phyloP scores from a whole-genome alignment of 2,329 filamentous ascomycete species.

The Cercospora zeae-maydis region DNA sequence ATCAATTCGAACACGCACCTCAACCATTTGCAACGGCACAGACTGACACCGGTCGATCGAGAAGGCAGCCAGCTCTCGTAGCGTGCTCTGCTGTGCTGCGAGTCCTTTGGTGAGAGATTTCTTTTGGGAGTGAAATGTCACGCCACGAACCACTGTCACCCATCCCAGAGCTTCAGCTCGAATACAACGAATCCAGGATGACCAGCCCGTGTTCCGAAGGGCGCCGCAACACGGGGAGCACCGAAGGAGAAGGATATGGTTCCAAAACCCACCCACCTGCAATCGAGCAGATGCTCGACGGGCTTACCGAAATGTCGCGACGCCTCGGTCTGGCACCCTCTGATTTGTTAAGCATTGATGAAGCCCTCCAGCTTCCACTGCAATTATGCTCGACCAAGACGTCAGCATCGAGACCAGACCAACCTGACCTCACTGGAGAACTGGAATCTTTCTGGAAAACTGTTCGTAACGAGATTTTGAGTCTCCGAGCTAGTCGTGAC shows the following conservation, averaged over 20 bases:
- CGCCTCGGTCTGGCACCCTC: slow-evolving; percentile 4
- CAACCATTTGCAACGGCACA: neutral
- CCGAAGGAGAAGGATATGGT: slow-evolving; percentile 9
- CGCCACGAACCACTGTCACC: neutral
- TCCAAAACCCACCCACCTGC: neutral
- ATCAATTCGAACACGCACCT: neutral
- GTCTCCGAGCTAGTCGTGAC: neutral
- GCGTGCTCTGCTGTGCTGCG: neutral
- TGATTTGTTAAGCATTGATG: slow-evolving; percentile 1
- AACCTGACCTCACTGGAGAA: neutral
- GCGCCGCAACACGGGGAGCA: neutral
- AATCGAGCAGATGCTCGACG: slow-evolving; percentile 6
- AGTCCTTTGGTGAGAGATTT: neutral
- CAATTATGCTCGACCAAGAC: neutral
- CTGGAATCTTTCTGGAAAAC: slow-evolving; percentile 5
- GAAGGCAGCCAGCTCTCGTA: neutral
- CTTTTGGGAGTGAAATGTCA: neutral
- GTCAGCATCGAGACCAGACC: neutral
- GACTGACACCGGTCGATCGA: neutral
- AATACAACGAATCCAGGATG: neutral
- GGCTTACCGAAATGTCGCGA: slow-evolving; percentile 3
- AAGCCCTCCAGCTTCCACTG: neutral
- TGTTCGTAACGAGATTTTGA: slow-evolving; percentile 3
- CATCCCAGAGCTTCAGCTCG: slow-evolving; percentile 5
- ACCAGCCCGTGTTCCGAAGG: neutral